Evolutionary conservation across 805 yeast species (phyloP).

Genomic region (Candida quercuum): DNA sequence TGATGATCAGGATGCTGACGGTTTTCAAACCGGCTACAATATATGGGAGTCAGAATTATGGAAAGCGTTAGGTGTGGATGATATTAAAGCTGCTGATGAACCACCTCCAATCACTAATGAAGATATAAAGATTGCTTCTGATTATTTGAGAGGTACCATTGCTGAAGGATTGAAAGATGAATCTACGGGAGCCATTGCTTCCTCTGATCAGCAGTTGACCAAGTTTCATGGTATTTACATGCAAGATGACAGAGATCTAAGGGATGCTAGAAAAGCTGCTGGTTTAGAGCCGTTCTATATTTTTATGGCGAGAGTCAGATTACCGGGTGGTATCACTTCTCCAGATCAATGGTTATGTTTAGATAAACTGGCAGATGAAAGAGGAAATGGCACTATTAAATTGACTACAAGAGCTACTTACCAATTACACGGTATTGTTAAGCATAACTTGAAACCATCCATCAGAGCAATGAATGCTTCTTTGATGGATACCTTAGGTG

Average conservation of each 20-base stretch:
- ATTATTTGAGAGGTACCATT: constrained; percentile 89
- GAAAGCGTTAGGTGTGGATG: constrained; percentile 85
- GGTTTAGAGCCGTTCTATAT: constrained; percentile 94
- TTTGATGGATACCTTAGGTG: constrained; percentile 91
- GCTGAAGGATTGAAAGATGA: constrained; percentile 77
- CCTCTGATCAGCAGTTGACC: constrained; percentile 88
- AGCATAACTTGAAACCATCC: constrained; percentile 82
- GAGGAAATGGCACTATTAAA: constrained; percentile 92
- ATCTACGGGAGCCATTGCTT: constrained; percentile 86
- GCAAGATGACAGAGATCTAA: constrained; percentile 96
- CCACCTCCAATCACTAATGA: constrained; percentile 93
- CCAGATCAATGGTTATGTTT: constrained; percentile 86
- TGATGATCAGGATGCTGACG: constrained; percentile 97
- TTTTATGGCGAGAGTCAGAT: constrained; percentile 94
- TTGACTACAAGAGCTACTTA: constrained; percentile 95
- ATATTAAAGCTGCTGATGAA: constrained; percentile 76
- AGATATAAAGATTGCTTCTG: constrained; percentile 85
- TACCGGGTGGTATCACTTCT: constrained; percentile 88
- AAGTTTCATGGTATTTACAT: constrained; percentile 97
- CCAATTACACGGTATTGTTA: constrained; percentile 93
- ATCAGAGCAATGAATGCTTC: constrained; percentile 90
- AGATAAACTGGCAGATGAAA: constrained; percentile 71
- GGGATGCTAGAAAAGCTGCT: constrained; percentile 87
- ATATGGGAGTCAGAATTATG: constrained; percentile 83
- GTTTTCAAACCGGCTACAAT: constrained; percentile 85